Evolutionary conservation across 129 eudicot species (phyloP).

Genomic region (Chrysanthemum makinoi): DNA sequence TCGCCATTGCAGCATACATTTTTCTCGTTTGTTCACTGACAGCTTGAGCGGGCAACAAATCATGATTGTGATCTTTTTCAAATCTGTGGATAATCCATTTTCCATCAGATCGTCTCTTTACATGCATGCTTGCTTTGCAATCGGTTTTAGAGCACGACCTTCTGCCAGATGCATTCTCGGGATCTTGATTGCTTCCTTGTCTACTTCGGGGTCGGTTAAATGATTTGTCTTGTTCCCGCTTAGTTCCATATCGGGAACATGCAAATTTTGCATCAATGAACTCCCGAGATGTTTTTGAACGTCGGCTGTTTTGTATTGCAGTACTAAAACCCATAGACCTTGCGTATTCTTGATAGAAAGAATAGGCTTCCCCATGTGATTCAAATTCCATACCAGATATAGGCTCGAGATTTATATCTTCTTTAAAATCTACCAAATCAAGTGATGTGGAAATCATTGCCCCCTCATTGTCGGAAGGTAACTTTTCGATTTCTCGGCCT

Average conservation of each 20-base stretch:
- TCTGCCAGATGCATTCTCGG: conserved; percentile 78
- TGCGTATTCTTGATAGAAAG: conserved; percentile 95
- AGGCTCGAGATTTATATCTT: conserved; percentile 78
- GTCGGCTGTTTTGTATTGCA: conserved; percentile 89
- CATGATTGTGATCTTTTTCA: conserved; percentile 91
- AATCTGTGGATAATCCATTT: conserved; percentile 89
- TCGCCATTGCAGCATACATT: conserved; percentile 96
- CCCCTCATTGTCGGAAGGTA: conserved; percentile 38
- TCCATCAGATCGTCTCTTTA: conserved; percentile 81
- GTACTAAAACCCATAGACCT: conserved; percentile 84
- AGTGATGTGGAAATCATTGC: conserved; percentile 36
- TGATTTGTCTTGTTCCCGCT: conserved; percentile 85
- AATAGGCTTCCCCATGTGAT: conserved; percentile 88
- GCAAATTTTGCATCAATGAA: conserved; percentile 97
- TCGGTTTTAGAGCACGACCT: conserved; percentile 88
- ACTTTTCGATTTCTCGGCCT: conserved; percentile 28
- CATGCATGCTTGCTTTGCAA: conserved; percentile 75
- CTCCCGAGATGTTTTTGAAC: conserved; percentile 84
- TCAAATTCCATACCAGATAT: conserved; percentile 91
- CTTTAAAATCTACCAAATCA: conserved; percentile 57
- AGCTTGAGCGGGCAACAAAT: conserved; percentile 94
- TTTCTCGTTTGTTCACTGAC: conserved; percentile 84
- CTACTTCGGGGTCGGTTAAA: conserved; percentile 65
- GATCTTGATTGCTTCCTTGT: conserved; percentile 71
- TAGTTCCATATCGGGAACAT: conserved; percentile 92